Conservation (phyloP, 2,329 filamentous ascomycete species). For the Aureobasidium sp. region DNA sequence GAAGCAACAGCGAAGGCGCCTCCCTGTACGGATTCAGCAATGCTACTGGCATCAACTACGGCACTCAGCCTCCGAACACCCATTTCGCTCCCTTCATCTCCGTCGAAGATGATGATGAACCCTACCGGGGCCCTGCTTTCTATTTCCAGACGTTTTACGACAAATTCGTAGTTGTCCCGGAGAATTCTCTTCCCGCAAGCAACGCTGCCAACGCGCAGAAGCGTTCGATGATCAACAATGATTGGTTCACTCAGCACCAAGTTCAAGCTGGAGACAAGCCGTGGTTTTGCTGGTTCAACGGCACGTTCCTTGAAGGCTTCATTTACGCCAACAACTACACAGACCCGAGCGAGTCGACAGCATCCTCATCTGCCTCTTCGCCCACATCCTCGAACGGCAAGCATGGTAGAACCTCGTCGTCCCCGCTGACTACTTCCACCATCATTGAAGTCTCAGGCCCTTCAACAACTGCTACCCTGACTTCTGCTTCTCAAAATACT, state of each 20-base stretch:
- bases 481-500: constrained; percentile 6
- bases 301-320: constrained; percentile 59
- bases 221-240: constrained; percentile 14
- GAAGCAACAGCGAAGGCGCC: constrained; percentile 23
- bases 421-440: constrained; percentile 15
- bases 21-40: constrained; percentile 25
- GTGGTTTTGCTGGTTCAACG: constrained; percentile 66
- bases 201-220: constrained; percentile 23
- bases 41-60: constrained; percentile 45
- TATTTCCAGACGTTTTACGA: constrained; percentile 58
- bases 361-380: constrained; percentile 15
- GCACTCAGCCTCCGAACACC: constrained; percentile 51
- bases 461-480: constrained; percentile 21
- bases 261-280: constrained; percentile 52
- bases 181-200: constrained; percentile 28
- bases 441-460: constrained; percentile 14
- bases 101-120: constrained; percentile 51
- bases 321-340: constrained; percentile 45
- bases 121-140: constrained; percentile 52
- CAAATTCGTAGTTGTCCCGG: constrained; percentile 53
- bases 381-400: neutral
- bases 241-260: constrained; percentile 33
- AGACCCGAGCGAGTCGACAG: constrained; percentile 4
- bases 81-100: constrained; percentile 41
- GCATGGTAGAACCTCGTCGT: neutral